Evolutionary conservation across 2,329 filamentous ascomycete species (phyloP).

Genomic region (Thielaviopsis musarum): DNA sequence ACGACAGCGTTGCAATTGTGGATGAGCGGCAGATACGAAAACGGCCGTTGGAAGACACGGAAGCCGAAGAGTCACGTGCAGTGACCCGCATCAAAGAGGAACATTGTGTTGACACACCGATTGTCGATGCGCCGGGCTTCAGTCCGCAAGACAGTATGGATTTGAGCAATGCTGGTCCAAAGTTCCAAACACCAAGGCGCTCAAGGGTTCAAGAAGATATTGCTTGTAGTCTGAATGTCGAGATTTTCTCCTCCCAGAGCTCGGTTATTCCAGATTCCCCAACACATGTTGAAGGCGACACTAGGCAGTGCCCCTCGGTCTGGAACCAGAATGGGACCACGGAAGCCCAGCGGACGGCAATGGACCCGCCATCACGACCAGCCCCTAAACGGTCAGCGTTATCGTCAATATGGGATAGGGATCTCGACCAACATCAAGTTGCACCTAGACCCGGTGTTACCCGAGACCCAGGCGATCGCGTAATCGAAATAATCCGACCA

Average conservation of each 20-base stretch:
- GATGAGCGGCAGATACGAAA: constrained; percentile 6
- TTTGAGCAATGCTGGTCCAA: background rate
- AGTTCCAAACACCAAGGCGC: constrained; percentile 1
- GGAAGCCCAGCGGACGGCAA: background rate
- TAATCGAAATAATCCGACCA: background rate
- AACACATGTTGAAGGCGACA: background rate
- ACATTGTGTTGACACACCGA: background rate
- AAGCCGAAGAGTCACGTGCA: background rate
- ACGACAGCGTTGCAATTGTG: constrained; percentile 1
- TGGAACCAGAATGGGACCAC: background rate
- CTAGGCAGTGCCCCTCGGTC: background rate
- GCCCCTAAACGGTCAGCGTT: too few species aligned
- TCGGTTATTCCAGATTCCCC: constrained; percentile 9
- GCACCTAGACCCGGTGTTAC: too few species aligned
- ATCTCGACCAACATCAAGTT: too few species aligned
- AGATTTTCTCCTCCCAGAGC: constrained; percentile 5
- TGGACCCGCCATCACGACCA: background rate
- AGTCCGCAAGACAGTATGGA: constrained; percentile 7
- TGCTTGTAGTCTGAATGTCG: constrained; percentile 7
- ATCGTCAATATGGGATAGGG: background rate
- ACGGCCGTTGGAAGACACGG: background rate
- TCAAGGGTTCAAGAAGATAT: background rate
- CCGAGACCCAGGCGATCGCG: background rate
- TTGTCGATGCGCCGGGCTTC: background rate
- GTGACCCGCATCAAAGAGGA: constrained; percentile 8